Base-by-base conservation (phyloP, 2,329 filamentous ascomycete genomes). In the Coniochaeta prunicola region DNA sequence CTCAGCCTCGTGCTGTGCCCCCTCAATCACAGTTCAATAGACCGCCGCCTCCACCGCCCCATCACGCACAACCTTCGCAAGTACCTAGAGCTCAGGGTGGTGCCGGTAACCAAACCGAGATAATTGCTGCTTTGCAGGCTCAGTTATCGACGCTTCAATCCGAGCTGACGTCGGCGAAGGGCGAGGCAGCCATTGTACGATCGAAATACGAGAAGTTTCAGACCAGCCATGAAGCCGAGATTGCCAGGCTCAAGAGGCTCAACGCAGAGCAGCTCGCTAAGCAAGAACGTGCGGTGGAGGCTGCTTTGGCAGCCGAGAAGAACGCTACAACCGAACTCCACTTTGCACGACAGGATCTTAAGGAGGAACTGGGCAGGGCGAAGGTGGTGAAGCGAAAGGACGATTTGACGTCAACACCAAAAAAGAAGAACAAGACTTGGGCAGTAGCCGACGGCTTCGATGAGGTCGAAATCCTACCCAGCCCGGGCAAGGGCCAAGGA, bases 391-490 rank as follows among this genome's bases (percentile, higher is more conserved):
- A 76, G 65, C 28, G 30, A 31, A 55, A 55, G 33, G 53, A 55
- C 24, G 69, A 68, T 21, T 66, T 64, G 3, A 73, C 74, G 0
- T 68, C 73, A 0, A 79, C 76, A 1, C 90, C 88, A 0, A 86
- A 87, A 2, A 89, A 80, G 66, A 87, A 84, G 69, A 79, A 78
- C 31, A 78, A 75, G 64, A 85, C 81, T 1, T 82, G 82, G 72
- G 77, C 80, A 1, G 75, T 89, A 56, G 81, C 88, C 1, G 90
- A 94, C 71, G 90, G 90, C 0, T 94, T 94, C 65, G 89, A 92
- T 60, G 85, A 90, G 60, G 76, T 84, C 62, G 82, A 85, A 61
- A 76, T 84, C 58, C 75, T 77, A 8, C 68, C 71, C 5, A 85
- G 82, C 59, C 83, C 82, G 0, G 80, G 72, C 66, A 84, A 82